Evolutionary conservation across 169 alveolate genomes (phyloP).

Genomic region (Theileria sp.): DNA sequence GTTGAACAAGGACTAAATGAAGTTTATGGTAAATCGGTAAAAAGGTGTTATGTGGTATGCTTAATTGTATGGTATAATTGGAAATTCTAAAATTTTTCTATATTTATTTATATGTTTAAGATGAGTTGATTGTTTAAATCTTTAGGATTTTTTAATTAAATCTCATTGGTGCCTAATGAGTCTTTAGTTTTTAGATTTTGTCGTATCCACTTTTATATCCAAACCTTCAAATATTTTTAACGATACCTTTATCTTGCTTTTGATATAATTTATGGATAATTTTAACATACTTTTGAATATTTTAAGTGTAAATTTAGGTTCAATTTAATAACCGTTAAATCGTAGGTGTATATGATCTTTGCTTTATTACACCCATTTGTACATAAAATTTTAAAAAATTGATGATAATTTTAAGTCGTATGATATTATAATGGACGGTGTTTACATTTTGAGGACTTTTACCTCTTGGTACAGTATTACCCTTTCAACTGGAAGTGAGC

Average conservation of each 20-base stretch:
- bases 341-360: neutral
- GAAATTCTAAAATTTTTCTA: neutral
- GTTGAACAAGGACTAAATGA: neutral
- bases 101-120: too few species aligned
- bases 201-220: neutral
- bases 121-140: neutral
- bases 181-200: neutral
- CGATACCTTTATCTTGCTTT: neutral
- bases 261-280: too few species aligned
- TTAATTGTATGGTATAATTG: neutral
- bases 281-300: neutral
- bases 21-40: neutral
- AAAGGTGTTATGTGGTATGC: neutral
- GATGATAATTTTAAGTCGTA: neutral
- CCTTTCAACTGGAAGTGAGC: neutral
- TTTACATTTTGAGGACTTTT: conserved; percentile 5
- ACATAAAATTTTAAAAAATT: too few species aligned
- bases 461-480: conserved; percentile 28
- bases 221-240: neutral
- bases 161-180: neutral
- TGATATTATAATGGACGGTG: conserved; percentile 15
- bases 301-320: neutral
- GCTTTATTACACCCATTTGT: neutral
- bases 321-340: neutral
- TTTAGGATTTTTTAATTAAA: neutral